These are phyloP conservation scores for Pseudoscleropodium purum DNA, from an alignment of 225 moss, liverwort and hornwort species.

Conservation along the genomic window DNA sequence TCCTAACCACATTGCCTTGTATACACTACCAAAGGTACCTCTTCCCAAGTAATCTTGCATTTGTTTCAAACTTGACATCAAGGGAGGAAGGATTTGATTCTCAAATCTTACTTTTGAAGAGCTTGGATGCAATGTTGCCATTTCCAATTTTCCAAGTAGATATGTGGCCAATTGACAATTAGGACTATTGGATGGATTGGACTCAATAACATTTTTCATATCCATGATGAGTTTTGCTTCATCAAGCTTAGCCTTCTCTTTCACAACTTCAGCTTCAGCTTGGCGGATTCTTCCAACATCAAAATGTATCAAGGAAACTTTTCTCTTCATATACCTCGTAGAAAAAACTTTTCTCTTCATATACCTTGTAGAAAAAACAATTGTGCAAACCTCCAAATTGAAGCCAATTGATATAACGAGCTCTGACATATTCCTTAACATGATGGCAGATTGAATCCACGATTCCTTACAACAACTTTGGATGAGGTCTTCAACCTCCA, in stretches of 20 bases:
- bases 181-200: too few species aligned
- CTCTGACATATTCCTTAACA: rapidly evolving
- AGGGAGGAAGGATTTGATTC: too few species aligned
- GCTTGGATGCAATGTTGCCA: too few species aligned
- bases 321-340: too few species aligned
- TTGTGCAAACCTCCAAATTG: neutral
- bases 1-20: neutral
- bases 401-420: rapidly evolving
- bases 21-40: neutral
- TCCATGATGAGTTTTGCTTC: neutral
- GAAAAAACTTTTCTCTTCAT: rapidly evolving
- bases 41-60: neutral
- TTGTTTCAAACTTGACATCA: neutral
- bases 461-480: neutral
- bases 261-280: neutral
- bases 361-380: rapidly evolving
- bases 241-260: neutral
- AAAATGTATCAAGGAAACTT: neutral
- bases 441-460: neutral
- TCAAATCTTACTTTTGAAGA: too few species aligned
- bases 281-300: neutral
- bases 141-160: neutral
- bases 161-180: neutral
- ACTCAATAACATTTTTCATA: neutral
- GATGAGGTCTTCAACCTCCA: neutral